These are phyloP conservation scores for Chlorella sp. DNA, from an alignment of 139 green algal species.

Conservation along the genomic window DNA sequence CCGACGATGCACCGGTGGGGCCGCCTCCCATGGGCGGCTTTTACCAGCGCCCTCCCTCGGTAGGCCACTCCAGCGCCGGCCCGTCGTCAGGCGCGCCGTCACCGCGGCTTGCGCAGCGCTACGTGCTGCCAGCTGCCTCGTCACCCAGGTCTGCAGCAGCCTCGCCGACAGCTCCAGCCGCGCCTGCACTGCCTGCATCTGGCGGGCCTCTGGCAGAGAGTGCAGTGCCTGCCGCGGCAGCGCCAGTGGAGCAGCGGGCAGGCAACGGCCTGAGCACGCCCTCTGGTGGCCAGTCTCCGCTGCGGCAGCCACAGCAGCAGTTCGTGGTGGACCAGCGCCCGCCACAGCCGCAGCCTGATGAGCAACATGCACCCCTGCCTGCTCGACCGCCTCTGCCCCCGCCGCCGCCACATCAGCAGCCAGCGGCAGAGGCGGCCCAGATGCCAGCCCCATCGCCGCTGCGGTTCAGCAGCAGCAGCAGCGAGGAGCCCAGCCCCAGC, in stretches of 20 bases:
- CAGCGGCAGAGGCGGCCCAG: neutral
- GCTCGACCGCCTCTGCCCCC: neutral
- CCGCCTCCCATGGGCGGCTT: neutral
- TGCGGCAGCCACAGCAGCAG: neutral
- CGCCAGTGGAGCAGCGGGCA: too few relatives aligned
- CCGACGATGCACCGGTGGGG: neutral
- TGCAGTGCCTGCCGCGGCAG: neutral
- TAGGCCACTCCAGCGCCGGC: neutral
- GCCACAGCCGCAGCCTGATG: neutral
- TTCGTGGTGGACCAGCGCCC: neutral
- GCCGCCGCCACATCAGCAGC: neutral
- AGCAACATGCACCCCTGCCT: too few relatives aligned
- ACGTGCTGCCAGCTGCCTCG: neutral
- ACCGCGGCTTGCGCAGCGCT: neutral
- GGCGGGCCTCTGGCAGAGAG: neutral
- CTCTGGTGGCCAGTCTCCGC: too few relatives aligned
- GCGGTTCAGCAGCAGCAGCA: slow-evolving; percentile 2
- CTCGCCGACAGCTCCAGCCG: neutral
- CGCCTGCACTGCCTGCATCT: neutral
- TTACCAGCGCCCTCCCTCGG: neutral
- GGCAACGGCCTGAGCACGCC: too few relatives aligned
- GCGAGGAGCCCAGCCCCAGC: neutral
- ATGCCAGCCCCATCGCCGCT: neutral
- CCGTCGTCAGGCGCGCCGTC: neutral
- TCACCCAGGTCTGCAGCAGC: neutral